phyloP scores from a whole-genome alignment of 1,139 yeast genomes.

The Saccharomyces hybrid region DNA sequence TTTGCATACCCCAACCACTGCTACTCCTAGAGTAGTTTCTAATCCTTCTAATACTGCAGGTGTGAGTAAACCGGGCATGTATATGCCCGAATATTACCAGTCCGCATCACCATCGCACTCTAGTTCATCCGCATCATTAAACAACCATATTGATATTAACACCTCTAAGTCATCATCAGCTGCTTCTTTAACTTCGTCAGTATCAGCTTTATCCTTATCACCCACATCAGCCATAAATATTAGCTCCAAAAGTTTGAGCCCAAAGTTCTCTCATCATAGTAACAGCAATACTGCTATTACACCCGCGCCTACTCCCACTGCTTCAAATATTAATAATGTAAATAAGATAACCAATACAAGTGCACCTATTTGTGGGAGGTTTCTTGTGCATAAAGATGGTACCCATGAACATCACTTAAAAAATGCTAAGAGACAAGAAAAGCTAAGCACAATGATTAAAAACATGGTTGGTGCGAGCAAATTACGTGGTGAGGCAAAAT shows the following conservation, averaged over 20 bases:
- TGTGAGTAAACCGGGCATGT: background rate
- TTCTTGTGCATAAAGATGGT: slow-evolving; percentile 46
- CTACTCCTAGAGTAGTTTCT: background rate
- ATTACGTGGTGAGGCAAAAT: slow-evolving; percentile 70
- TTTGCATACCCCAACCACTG: background rate
- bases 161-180: background rate
- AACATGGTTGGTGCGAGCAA: slow-evolving; percentile 70
- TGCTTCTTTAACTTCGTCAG: background rate
- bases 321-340: background rate
- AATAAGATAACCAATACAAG: background rate
- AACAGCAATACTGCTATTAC: background rate
- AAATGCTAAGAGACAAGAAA: slow-evolving; percentile 80
- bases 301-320: background rate
- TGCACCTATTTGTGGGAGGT: slow-evolving; percentile 14
- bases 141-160: background rate
- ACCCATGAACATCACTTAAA: slow-evolving; percentile 71
- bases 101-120: background rate
- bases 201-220: background rate
- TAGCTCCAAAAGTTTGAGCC: background rate
- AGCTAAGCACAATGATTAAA: slow-evolving; percentile 76
- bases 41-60: background rate
- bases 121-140: background rate
- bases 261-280: background rate
- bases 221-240: background rate
- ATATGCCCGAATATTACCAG: background rate